Evolutionary conservation across 2,329 filamentous ascomycete genomes (phyloP).

Genomic region (Verticillium albo-atrum): DNA sequence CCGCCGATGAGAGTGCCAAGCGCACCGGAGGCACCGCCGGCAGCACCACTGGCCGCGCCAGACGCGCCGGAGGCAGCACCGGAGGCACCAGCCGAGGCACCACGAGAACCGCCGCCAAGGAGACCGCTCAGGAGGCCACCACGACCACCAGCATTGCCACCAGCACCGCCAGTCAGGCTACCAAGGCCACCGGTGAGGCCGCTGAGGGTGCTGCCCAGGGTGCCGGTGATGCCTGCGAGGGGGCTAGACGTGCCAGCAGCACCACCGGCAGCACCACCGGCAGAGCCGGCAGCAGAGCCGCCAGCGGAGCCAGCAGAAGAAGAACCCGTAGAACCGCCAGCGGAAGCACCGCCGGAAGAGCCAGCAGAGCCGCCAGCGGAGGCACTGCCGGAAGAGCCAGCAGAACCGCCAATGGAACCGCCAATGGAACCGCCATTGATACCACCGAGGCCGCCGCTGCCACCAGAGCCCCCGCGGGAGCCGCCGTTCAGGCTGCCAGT

Average conservation of each 20-base stretch:
- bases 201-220: background rate
- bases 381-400: background rate
- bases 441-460: conserved; percentile 45
- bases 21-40: background rate
- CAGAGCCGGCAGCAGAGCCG: background rate
- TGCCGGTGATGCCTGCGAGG: background rate
- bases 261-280: background rate
- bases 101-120: background rate
- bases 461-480: conserved; percentile 26
- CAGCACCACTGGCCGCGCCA: background rate
- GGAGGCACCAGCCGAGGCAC: background rate
- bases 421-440: conserved; percentile 62
- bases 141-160: background rate
- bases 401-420: conserved; percentile 23
- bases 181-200: conserved; percentile 27
- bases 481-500: background rate
- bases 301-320: background rate
- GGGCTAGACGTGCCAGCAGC: background rate
- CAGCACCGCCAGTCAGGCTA: conserved; percentile 24
- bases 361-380: too few relatives aligned
- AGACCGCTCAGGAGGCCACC: background rate
- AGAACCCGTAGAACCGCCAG: too few relatives aligned
- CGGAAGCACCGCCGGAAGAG: background rate
- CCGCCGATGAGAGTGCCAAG: background rate
- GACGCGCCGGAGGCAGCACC: background rate